Percentiles rank a stretch among this genome's conserved stretches.
Evolutionary conservation across 345 rosid genomes (phyloP).

Genomic region (Citrus cavaleriei): DNA sequence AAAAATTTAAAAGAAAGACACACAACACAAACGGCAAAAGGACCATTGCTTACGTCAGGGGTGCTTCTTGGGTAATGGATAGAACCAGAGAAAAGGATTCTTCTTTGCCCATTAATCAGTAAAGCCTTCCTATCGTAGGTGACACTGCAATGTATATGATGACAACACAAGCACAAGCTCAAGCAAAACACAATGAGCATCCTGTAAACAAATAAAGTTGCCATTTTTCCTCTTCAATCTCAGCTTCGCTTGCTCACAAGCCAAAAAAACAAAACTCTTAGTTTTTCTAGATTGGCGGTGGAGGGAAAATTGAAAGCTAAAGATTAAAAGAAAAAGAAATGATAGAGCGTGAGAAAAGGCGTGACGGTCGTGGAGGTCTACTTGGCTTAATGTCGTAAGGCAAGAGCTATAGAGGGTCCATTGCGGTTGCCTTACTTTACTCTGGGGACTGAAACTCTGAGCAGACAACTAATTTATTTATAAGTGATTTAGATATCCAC

Average conservation of each 20-base stretch:
- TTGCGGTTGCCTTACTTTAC: neutral
- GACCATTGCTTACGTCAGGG: constrained; percentile 49
- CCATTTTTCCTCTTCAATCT: constrained; percentile 35
- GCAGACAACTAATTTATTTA: neutral
- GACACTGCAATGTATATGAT: constrained; percentile 54
- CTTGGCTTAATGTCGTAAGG: constrained; percentile 14
- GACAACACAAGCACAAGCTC: constrained; percentile 40
- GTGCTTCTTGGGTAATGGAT: constrained; percentile 96
- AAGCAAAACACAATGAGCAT: constrained; percentile 37
- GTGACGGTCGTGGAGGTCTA: neutral
- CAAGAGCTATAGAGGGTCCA: constrained; percentile 5
- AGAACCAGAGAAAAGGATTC: constrained; percentile 90
- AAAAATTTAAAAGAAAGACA: neutral
- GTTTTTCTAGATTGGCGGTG: neutral
- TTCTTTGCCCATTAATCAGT: constrained; percentile 78
- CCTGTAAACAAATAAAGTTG: constrained; percentile 30
- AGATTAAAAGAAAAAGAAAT: neutral
- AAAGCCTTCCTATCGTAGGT: constrained; percentile 89
- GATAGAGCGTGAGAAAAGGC: neutral
- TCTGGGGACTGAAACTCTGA: constrained; percentile 2
- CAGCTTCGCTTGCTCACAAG: neutral
- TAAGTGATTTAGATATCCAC: neutral
- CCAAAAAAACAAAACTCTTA: neutral
- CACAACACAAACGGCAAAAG: neutral
- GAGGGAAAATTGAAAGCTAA: constrained; percentile 16